Percentiles rank a stretch among this genome's conserved stretches.
Conservation (phyloP, 176 grass and related monocot species). For the Poa annua region DNA sequence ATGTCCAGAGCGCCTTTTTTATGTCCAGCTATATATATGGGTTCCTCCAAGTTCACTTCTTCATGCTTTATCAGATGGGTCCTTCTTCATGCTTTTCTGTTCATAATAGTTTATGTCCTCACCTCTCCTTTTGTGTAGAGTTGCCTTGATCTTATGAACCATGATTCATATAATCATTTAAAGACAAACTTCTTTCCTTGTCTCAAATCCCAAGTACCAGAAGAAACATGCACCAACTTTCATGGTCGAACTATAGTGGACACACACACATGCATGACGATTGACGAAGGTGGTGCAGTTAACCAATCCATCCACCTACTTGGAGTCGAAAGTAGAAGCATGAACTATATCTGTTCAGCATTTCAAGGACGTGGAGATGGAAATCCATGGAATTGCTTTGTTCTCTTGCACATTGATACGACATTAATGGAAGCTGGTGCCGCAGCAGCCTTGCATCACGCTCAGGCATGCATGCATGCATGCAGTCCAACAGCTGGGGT, state of each 20-base stretch:
- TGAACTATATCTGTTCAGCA: conserved; percentile 33
- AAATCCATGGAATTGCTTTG: conserved; percentile 45
- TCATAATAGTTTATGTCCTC: conserved; percentile 15
- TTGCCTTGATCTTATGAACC: conserved; percentile 29
- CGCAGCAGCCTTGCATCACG: conserved; percentile 50
- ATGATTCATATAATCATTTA: conserved; percentile 16
- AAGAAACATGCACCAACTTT: conserved; percentile 39
- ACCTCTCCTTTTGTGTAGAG: conserved; percentile 22
- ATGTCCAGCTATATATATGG: conserved; percentile 8
- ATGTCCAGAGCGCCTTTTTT: conserved; percentile 28
- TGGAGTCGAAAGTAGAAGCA: neutral
- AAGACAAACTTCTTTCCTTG: conserved; percentile 18
- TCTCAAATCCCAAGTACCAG: conserved; percentile 37
- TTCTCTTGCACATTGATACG: conserved; percentile 60
- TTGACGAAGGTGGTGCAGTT: neutral
- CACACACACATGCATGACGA: neutral
- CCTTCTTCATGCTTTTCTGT: neutral
- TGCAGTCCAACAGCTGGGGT: conserved; percentile 36
- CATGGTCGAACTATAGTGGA: neutral
- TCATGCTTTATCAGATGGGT: neutral
- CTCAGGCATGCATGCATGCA: conserved; percentile 24
- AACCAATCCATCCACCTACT: conserved; percentile 2
- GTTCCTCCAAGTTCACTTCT: conserved; percentile 9
- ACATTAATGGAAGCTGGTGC: conserved; percentile 65
- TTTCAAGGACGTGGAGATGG: conserved; percentile 29